A percentile compares a stretch with the other conserved stretches of the same genome.
Evolutionary conservation across 768 basidiomycete species (phyloP).

Genomic region (Agaricus sinodeliciosus): DNA sequence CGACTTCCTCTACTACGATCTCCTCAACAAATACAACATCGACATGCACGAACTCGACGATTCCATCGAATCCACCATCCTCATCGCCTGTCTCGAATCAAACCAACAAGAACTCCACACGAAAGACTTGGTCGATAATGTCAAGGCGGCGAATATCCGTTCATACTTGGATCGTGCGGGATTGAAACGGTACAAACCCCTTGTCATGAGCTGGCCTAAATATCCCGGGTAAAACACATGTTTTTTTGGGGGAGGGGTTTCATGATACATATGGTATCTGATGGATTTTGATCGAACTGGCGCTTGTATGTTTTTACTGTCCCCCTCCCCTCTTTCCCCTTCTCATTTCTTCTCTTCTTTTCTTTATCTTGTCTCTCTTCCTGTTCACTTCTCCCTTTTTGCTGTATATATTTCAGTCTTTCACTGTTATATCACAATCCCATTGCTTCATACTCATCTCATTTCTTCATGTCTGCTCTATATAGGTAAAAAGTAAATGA

Average conservation of each 20-base stretch:
- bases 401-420: background rate
- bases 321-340: no score
- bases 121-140: background rate
- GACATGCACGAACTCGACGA: conserved; percentile 8
- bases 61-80: conserved; percentile 3
- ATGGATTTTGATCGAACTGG: no score
- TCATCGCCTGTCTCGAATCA: conserved; percentile 7
- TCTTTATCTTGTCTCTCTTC: background rate
- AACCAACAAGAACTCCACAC: background rate
- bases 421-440: no score
- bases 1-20: conserved; percentile 4
- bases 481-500: no score
- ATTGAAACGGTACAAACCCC: conserved; percentile 2
- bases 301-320: no score
- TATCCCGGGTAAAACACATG: conserved; percentile 1
- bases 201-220: background rate
- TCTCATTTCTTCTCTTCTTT: no score
- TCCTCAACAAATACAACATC: conserved; percentile 3
- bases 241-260: no score
- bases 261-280: no score
- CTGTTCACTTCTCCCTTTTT: background rate
- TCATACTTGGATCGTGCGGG: conserved; percentile 6
- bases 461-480: no score
- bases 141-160: background rate
- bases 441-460: no score